A percentile compares a stretch with the other conserved stretches of the same genome.
These are phyloP conservation scores for Aristolochia contorta DNA, from an alignment of 164 flowering plant genomes.

Conservation along the genomic window DNA sequence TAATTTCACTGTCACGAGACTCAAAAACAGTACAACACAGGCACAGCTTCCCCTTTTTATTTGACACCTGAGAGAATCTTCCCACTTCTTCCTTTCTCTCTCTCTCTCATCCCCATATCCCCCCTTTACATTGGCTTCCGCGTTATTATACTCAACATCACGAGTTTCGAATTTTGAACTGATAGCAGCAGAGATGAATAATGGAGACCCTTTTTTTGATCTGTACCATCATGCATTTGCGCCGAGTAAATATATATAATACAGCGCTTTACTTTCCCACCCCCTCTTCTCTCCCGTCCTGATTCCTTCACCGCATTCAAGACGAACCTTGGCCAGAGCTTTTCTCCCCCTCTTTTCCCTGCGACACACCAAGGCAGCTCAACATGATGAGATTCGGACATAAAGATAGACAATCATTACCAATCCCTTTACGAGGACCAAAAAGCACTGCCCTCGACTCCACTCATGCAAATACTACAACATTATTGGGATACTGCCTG, in stretches of 20 bases:
- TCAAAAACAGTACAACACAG: no score
- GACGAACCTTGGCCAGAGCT: background rate
- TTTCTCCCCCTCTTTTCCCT: background rate
- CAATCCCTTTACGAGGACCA: slow-evolving; percentile 1
- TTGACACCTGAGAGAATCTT: background rate
- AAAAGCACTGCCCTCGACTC: slow-evolving; percentile 1
- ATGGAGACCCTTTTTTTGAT: background rate
- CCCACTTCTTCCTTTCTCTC: background rate
- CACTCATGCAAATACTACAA: slow-evolving; percentile 3
- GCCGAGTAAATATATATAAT: no score
- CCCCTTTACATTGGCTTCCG: background rate
- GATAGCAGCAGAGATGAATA: no score
- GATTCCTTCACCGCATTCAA: slow-evolving; percentile 1
- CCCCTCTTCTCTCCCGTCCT: background rate
- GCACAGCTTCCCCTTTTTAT: no score
- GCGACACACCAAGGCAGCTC: background rate
- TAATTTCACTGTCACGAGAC: no score
- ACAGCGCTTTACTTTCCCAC: no score
- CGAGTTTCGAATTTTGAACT: background rate
- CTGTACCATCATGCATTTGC: no score
- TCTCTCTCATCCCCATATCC: background rate
- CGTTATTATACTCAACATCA: background rate
- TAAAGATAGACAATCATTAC: slow-evolving; percentile 4
- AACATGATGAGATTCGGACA: background rate
- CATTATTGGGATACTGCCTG: background rate